phyloP scores from a whole-genome alignment of 495 filamentous ascomycete genomes.

The Glarea lozoyensis region DNA sequence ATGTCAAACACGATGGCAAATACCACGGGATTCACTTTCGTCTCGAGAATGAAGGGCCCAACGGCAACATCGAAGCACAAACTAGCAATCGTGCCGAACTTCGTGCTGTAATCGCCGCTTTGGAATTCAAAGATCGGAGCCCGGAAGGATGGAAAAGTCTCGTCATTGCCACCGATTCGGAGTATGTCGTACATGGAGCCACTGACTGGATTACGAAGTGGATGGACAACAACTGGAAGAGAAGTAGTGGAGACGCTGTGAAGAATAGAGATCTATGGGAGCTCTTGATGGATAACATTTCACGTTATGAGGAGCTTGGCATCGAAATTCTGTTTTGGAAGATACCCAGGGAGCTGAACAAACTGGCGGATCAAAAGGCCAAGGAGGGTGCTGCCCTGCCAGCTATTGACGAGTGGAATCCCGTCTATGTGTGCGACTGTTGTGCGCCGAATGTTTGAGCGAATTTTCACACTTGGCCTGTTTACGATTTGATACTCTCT shows the following conservation, averaged over 20 bases:
- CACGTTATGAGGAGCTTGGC: constrained; percentile 14
- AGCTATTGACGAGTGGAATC: too few relatives aligned
- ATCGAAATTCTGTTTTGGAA: constrained; percentile 29
- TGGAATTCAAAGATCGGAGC: constrained; percentile 22
- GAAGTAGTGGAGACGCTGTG: constrained; percentile 12
- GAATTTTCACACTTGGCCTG: too few relatives aligned
- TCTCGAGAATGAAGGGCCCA: constrained; percentile 21
- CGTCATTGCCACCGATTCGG: constrained; percentile 31
- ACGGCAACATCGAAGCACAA: constrained; percentile 14
- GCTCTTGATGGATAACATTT: neutral
- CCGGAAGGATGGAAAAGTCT: constrained; percentile 23
- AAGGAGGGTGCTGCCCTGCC: too few relatives aligned
- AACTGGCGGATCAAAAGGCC: constrained; percentile 20
- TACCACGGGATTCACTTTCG: constrained; percentile 4
- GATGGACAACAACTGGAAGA: constrained; percentile 25
- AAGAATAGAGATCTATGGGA: constrained; percentile 34
- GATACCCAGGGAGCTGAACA: constrained; percentile 24
- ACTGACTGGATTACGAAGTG: constrained; percentile 23
- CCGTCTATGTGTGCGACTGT: too few relatives aligned
- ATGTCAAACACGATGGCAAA: too few relatives aligned
- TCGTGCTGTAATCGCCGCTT: constrained; percentile 31
- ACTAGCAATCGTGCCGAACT: constrained; percentile 35
- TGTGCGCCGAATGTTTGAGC: too few relatives aligned
- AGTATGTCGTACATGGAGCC: constrained; percentile 28
- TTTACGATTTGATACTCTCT: too few relatives aligned